A percentile compares a stretch with the other conserved stretches of the same genome.
These are phyloP conservation scores for Ogataea henricii DNA, from an alignment of 805 yeast genomes.

Conservation along the genomic window DNA sequence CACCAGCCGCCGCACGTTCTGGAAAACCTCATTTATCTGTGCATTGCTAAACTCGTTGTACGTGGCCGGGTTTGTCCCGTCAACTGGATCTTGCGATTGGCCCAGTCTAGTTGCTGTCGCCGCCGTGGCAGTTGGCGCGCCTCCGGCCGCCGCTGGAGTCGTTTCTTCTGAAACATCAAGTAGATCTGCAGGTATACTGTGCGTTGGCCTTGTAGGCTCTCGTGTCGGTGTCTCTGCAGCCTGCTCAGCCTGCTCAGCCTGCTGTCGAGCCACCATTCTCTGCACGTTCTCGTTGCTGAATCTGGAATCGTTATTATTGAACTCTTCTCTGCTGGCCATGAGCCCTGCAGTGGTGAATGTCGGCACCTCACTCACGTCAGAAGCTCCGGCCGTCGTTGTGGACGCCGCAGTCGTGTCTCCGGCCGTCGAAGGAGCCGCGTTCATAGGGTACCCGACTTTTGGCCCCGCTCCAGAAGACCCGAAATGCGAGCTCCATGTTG, in stretches of 20 bases:
- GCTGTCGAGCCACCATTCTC: constrained; percentile 10
- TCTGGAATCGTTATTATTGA: constrained; percentile 7
- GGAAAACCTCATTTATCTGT: constrained; percentile 28
- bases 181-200: no score
- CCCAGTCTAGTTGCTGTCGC: neutral
- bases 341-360: constrained; percentile 12
- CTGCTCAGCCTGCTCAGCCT: constrained; percentile 9
- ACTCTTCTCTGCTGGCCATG: constrained; percentile 10
- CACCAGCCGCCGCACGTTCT: constrained; percentile 30
- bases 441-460: constrained; percentile 12
- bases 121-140: no score
- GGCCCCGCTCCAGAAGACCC: constrained; percentile 7
- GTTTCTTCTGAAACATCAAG: no score
- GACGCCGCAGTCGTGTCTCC: constrained; percentile 5
- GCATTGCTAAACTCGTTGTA: constrained; percentile 22
- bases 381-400: constrained; percentile 17
- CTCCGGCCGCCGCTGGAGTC: no score
- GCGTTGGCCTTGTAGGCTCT: no score
- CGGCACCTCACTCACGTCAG: constrained; percentile 16
- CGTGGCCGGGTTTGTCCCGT: constrained; percentile 2
- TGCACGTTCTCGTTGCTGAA: constrained; percentile 4
- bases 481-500: constrained; percentile 22
- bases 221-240: constrained; percentile 2
- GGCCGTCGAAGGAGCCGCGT: constrained; percentile 8
- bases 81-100: neutral